Base-by-base conservation (phyloP, 768 basidiomycete species). In the Lactarius quietus region DNA sequence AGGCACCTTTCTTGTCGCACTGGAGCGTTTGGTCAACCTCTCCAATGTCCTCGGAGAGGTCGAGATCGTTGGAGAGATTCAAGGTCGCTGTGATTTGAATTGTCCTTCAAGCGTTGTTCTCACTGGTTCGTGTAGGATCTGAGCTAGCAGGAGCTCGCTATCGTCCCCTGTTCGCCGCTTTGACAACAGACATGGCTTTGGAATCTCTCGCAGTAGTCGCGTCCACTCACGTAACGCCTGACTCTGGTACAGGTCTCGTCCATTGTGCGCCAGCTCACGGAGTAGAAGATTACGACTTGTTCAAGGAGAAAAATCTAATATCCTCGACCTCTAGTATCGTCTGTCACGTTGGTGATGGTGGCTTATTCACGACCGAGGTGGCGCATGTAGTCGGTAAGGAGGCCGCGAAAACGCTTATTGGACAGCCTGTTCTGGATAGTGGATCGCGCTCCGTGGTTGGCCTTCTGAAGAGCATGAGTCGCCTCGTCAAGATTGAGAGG, bases 221-320 rank as follows among this genome's bases (percentile, higher is more conserved):
- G 1, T 87, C 92, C 1, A 75, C 80, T 0, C 90, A 96, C 72
- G 96, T 98, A 18, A 93, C 89, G 1, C 76, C 89, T 0, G 84
- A 87, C 20, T 90, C 94, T n/a, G 96, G 96, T 7, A 97, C 95
- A 2, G 95, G 96, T 38, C 83, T 98, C 15, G 96, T 99, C 1
- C 96, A 98, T 72, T 92, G 90, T 69, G 95, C 96, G 0, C 95
- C 96, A 15, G 95, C 93, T 1, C 96, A 98, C 71, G 96, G 95
- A 20, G 82, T 84, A 12, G 96, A 99, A 70, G 96, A 99, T 74
- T 99, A 96, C 72, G 81, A 83, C 35, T 82, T 85, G 7, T 93
- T 92, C 78, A 84, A 81, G n/a, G 69, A 78, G 0, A 78, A 84
- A 2, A 83, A 81, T 35, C 77, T 86, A 29, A 73, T 89, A n/a